Conservation (phyloP, 176 grass and related monocot species). For the Phragmites australis region DNA sequence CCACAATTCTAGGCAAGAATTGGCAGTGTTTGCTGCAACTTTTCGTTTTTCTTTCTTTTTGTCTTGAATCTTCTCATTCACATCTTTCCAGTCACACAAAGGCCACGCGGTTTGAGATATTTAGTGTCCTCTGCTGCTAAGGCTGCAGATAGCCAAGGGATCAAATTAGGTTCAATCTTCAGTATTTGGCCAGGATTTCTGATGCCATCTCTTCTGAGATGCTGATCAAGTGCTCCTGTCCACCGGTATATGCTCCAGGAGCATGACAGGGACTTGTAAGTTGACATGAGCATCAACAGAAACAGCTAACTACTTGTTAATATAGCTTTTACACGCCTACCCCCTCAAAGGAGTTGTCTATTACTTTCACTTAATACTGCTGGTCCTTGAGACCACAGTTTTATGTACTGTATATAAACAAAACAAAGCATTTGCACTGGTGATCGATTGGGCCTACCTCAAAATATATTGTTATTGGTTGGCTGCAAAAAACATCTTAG, state of each 20-base stretch:
- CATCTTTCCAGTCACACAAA: constrained; percentile 25
- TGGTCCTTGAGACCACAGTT: neutral
- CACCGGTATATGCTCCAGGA: constrained; percentile 17
- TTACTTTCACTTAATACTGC: constrained; percentile 20
- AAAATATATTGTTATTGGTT: neutral
- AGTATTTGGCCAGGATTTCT: constrained; percentile 29
- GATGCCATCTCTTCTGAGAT: neutral
- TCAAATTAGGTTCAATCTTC: constrained; percentile 29
- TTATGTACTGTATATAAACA: neutral
- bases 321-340: constrained; percentile 17
- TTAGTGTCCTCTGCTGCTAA: constrained; percentile 27
- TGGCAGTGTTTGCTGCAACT: constrained; percentile 9
- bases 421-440: neutral
- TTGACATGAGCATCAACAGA: constrained; percentile 38
- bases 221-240: constrained; percentile 10
- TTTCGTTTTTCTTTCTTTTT: neutral
- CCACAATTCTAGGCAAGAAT: constrained; percentile 19
- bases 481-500: neutral
- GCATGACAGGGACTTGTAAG: constrained; percentile 43
- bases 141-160: neutral
- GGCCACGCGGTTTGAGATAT: constrained; percentile 36
- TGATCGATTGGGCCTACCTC: neutral
- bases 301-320: constrained; percentile 5
- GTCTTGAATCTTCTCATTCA: constrained; percentile 29
- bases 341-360: neutral